Evolutionary conservation across 257 asterid species (phyloP).

Genomic region (Solanum clarkiae): DNA sequence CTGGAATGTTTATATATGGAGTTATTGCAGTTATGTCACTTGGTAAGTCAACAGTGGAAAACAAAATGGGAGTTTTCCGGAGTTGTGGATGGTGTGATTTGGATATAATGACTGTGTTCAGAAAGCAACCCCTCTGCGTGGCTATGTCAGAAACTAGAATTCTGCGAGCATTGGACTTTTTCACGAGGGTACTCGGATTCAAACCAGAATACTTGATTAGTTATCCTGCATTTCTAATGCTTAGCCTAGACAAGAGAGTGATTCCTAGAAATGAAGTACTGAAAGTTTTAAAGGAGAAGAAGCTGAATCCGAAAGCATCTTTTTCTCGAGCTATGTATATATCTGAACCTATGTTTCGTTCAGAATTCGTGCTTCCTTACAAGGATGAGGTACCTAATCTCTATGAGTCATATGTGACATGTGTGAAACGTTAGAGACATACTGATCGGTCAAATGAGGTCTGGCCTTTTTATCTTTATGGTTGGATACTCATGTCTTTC

Average conservation of each 20-base stretch:
- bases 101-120: constrained; percentile 1
- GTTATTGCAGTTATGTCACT: neutral
- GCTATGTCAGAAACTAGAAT: neutral
- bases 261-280: constrained; percentile 6
- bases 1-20: constrained; percentile 1
- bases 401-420: neutral
- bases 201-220: neutral
- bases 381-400: constrained; percentile 4
- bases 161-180: neutral
- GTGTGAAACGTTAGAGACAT: neutral
- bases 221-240: neutral
- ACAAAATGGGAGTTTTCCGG: neutral
- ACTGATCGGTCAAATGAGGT: neutral
- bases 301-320: neutral
- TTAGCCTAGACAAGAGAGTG: constrained; percentile 13
- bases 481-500: neutral
- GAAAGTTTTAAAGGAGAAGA: constrained; percentile 2
- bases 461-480: neutral
- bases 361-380: neutral
- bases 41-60: neutral
- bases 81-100: neutral
- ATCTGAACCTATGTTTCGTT: neutral
- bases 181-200: neutral
- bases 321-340: neutral
- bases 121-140: neutral